phyloP scores from a whole-genome alignment of 257 asterid species.

The Solanum arcanum region DNA sequence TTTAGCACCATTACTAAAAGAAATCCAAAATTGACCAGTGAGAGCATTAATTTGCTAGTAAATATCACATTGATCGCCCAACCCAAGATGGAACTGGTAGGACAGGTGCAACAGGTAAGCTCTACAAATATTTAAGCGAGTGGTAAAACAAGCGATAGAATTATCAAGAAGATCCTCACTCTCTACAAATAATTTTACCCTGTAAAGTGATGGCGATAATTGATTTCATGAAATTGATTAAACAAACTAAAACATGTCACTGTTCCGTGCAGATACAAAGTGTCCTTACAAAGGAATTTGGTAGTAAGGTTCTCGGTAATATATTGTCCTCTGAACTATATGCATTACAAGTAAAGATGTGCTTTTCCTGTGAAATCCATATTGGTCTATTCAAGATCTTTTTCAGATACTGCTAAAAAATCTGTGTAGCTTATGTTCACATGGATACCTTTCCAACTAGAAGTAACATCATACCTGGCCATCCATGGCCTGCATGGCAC shows the following conservation, averaged over 20 bases:
- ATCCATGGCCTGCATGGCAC: conserved; percentile 73
- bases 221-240: background rate
- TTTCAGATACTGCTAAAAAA: background rate
- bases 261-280: background rate
- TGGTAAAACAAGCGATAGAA: background rate
- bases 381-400: background rate
- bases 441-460: background rate
- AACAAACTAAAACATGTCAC: background rate
- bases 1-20: background rate
- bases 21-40: background rate
- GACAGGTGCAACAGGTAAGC: background rate
- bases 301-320: background rate
- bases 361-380: background rate
- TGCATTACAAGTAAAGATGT: background rate
- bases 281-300: background rate
- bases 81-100: background rate
- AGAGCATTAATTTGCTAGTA: background rate
- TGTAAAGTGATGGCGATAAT: background rate
- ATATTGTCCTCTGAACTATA: background rate
- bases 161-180: background rate
- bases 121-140: background rate
- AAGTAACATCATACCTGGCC: conserved; percentile 48
- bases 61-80: background rate
- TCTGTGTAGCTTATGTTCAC: background rate
- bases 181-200: background rate